Evolutionary conservation across 768 basidiomycete genomes (phyloP), one percentile per base, ranked within the genome.

Genomic region (Psilocybe cubensis): DNA sequence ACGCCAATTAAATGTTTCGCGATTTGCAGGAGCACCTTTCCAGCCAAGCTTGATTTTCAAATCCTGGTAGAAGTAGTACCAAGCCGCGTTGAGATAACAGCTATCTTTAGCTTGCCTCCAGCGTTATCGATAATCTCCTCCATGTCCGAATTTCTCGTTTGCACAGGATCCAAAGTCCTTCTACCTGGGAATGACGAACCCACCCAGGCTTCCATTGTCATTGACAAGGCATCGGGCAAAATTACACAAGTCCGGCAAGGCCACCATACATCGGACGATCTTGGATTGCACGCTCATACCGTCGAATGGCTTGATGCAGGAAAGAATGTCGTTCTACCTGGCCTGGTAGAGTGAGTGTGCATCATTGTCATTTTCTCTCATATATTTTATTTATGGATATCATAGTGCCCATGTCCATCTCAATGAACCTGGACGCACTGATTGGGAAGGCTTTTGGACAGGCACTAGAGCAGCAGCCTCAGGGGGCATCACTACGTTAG

Each of bases 371-470:
- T 20, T 21, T 27, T 14, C n/a, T 10, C 52, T 18, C 9, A 40
- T 24, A 40, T 12, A 28, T 27, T 58, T 49, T 50, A 41, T 35
- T 57, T 43, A 58, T 56, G 57, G 38, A 52, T 42, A 6, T 59
- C 23, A 11, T 68, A 94, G 92, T 71, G 83, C 91, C 8, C 92
- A 97, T 67, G 95, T 96, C 23, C 95, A 97, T 72, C 82, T 96
- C 53, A 96, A 96, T 72, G 92, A 96, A 66, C 95, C 94, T 7
- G 95, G 95, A 11, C 85, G 95, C 23, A 93, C 92, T 2, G 86
- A 89, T 57, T 97, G 95, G 95, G 95, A 97, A 68, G 95, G 95
- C 0, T 96, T 97, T 69, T 84, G 81, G 75, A 92, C 93, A 0
- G 95, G 94, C n/a, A 96, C 95, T 1, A 76, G 79, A 53, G 96